A percentile compares a stretch with the other conserved stretches of the same genome.
These are phyloP conservation scores for Colletotrichum sp. DNA, from an alignment of 2,329 filamentous ascomycete genomes.

Conservation along the genomic window DNA sequence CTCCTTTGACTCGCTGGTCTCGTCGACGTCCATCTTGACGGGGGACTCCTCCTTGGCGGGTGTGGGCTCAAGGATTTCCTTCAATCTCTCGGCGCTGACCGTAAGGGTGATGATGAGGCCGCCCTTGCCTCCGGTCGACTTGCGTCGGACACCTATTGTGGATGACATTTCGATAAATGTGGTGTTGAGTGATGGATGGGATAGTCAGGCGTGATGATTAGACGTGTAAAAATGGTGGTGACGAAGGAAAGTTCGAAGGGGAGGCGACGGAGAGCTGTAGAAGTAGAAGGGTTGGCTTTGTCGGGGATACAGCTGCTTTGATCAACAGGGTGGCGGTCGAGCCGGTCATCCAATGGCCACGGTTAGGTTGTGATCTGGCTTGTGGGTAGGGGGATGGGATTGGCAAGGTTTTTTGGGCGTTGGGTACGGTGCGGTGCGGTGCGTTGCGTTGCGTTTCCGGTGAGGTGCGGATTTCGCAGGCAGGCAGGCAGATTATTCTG, in stretches of 20 bases:
- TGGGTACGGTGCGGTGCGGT: not conserved
- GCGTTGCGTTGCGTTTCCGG: not conserved
- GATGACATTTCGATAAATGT: constrained; percentile 18
- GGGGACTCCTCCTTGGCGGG: constrained; percentile 49
- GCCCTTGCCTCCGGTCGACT: constrained; percentile 25
- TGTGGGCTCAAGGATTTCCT: constrained; percentile 52
- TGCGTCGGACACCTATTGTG: constrained; percentile 18
- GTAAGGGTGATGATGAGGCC: constrained; percentile 56
- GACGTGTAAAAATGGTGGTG: not conserved
- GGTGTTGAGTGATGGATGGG: not conserved
- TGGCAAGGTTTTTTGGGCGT: constrained; percentile 10
- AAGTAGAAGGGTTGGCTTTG: constrained; percentile 13
- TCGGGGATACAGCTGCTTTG: constrained; percentile 14
- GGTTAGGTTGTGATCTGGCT: constrained; percentile 9
- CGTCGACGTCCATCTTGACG: constrained; percentile 35
- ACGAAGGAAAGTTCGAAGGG: not conserved
- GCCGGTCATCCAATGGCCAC: constrained; percentile 19
- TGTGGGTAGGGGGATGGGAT: constrained; percentile 8
- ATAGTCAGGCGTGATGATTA: not conserved
- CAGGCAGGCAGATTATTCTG: constrained; percentile 16
- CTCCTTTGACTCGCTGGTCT: constrained; percentile 32
- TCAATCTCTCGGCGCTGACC: constrained; percentile 55
- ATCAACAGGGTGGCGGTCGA: constrained; percentile 20
- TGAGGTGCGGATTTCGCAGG: not conserved
- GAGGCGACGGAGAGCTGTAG: not conserved